phyloP scores from a whole-genome alignment of 345 rosid genomes.

The Pistacia vera region DNA sequence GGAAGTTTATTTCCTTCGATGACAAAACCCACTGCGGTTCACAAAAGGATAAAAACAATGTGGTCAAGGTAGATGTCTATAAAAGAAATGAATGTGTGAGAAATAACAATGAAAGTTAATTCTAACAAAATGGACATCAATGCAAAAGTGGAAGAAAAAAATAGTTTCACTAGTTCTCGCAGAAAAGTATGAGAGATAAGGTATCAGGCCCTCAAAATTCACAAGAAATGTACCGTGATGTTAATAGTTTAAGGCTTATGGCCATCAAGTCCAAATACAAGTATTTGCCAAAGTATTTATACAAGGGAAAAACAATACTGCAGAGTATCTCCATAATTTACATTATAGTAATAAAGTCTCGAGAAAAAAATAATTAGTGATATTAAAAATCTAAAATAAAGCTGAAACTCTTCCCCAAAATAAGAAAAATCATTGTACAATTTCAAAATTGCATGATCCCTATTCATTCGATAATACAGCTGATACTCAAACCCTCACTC shows the following conservation, averaged over 20 bases:
- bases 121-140: not conserved
- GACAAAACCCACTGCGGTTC: conserved; percentile 91
- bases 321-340: not conserved
- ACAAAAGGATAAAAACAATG: conserved; percentile 8
- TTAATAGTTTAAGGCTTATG: not conserved
- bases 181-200: not conserved
- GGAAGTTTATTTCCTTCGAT: conserved; percentile 94
- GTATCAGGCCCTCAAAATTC: not conserved
- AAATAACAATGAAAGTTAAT: not conserved
- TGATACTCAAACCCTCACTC: too few species aligned
- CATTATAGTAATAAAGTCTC: not conserved
- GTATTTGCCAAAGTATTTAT: not conserved
- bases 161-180: not conserved
- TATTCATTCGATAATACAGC: too few species aligned
- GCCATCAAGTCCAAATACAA: not conserved
- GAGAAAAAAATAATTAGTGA: not conserved
- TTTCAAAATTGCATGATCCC: too few species aligned
- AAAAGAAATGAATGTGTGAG: not conserved
- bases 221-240: not conserved
- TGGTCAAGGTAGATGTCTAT: not conserved
- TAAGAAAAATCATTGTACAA: too few species aligned
- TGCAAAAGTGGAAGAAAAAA: not conserved
- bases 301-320: not conserved
- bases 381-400: not conserved
- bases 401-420: too few species aligned